phyloP scores from a whole-genome alignment of 805 yeast genomes.

The Candida arabinofermentans region DNA sequence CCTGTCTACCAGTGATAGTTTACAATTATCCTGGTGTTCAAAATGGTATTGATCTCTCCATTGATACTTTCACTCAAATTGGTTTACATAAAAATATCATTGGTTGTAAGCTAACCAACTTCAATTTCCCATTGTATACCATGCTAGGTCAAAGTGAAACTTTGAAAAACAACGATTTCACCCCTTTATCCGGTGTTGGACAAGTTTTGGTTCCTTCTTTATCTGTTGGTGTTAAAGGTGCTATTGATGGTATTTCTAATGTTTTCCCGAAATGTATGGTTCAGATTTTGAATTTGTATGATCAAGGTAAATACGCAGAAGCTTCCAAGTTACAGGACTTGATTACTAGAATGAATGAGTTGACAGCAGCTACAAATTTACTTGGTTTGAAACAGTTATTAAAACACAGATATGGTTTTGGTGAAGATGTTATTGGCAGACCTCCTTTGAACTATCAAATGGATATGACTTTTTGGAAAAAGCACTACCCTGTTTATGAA shows the following conservation, averaged over 20 bases:
- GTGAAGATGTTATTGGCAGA: constrained; percentile 35
- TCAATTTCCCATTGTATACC: constrained; percentile 43
- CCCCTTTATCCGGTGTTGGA: constrained; percentile 47
- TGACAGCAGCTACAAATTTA: constrained; percentile 33
- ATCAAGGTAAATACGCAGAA: constrained; percentile 35
- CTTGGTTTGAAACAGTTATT: constrained; percentile 30
- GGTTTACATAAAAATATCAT: constrained; percentile 41
- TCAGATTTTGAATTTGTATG: constrained; percentile 34
- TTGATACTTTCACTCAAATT: constrained; percentile 35
- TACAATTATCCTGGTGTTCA: constrained; percentile 46
- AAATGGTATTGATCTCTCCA: constrained; percentile 34
- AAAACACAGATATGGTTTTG: constrained; percentile 24
- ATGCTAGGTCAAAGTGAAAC: constrained; percentile 40
- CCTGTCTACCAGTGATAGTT: constrained; percentile 39
- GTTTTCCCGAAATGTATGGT: constrained; percentile 48
- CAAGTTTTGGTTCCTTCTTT: constrained; percentile 47
- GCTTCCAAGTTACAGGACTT: constrained; percentile 40
- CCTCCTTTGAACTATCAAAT: constrained; percentile 40
- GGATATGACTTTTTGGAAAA: constrained; percentile 30
- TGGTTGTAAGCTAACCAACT: constrained; percentile 51
- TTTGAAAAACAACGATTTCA: constrained; percentile 36
- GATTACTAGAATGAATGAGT: constrained; percentile 42
- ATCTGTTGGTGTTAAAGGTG: constrained; percentile 42
- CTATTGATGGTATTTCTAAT: constrained; percentile 50
- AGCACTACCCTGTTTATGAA: constrained; percentile 11